These are phyloP conservation scores for Mycena indigotica DNA, from an alignment of 768 basidiomycete species.

Conservation along the genomic window DNA sequence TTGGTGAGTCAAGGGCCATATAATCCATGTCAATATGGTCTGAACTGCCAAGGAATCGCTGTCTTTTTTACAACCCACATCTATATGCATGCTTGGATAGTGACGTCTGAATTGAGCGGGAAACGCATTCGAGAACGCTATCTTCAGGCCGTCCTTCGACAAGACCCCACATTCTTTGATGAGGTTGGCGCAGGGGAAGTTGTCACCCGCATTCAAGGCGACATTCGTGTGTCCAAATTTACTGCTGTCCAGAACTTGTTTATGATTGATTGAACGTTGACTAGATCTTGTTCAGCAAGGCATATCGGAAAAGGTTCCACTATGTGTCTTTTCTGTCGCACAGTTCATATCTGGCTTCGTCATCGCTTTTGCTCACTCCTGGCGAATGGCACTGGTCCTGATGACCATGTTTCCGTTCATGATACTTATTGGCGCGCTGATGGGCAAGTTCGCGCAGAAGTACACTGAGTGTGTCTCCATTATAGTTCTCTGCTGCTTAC, in stretches of 20 bases:
- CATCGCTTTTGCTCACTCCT: conserved; percentile 67
- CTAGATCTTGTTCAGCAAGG: conserved; percentile 87
- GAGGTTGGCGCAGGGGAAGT: conserved; percentile 93
- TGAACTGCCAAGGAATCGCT: conserved; percentile 41
- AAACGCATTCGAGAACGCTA: conserved; percentile 86
- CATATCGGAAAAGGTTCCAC: conserved; percentile 86
- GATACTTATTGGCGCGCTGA: conserved; percentile 64
- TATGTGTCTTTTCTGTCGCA: conserved; percentile 60
- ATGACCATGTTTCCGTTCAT: conserved; percentile 85
- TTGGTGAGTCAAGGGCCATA: conserved; percentile 43
- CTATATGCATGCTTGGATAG: conserved; percentile 73
- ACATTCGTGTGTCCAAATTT: conserved; percentile 64
- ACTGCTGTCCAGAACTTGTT: not conserved
- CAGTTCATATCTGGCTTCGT: conserved; percentile 83
- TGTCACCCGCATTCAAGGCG: conserved; percentile 87
- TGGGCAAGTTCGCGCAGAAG: conserved; percentile 66
- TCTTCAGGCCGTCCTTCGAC: conserved; percentile 74
- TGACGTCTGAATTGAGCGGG: conserved; percentile 78
- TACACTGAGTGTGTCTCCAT: conserved; percentile 60
- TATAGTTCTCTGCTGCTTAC: not conserved
- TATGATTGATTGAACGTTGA: not conserved
- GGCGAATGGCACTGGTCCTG: conserved; percentile 84
- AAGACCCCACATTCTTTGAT: conserved; percentile 90
- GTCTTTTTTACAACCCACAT: conserved; percentile 71
- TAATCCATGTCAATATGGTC: not conserved